A percentile compares a stretch with the other conserved stretches of the same genome.
phyloP scores from a whole-genome alignment of 305 asterid genomes.

The Rubia peregrina region DNA sequence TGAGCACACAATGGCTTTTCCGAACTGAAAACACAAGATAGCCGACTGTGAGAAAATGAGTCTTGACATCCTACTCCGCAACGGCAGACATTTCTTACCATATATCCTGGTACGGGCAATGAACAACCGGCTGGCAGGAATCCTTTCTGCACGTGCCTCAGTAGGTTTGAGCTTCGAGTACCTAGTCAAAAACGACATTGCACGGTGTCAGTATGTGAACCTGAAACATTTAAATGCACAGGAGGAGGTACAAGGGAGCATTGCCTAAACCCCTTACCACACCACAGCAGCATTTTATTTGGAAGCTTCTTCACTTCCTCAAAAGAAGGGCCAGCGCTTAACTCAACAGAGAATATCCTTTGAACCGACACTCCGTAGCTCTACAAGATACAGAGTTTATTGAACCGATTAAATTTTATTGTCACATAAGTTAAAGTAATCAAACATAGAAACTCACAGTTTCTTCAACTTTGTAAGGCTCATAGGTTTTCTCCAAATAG shows the following conservation, averaged over 20 bases:
- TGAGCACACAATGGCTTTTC: conserved; percentile 77
- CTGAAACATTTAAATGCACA: not conserved
- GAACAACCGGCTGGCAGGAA: conserved; percentile 59
- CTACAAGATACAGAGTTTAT: conserved; percentile 24
- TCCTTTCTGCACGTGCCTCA: conserved; percentile 70
- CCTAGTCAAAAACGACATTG: conserved; percentile 23
- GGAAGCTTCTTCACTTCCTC: conserved; percentile 62
- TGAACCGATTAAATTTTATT: not conserved
- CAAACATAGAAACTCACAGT: conserved; percentile 30
- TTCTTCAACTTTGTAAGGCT: conserved; percentile 70
- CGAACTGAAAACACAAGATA: conserved; percentile 41
- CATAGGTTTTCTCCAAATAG: conserved; percentile 74
- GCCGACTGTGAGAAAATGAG: not conserved
- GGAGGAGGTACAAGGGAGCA: not conserved
- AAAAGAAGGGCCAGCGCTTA: conserved; percentile 62
- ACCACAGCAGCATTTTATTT: conserved; percentile 72
- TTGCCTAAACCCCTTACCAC: conserved; percentile 47
- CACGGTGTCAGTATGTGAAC: not conserved
- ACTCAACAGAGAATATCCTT: conserved; percentile 56
- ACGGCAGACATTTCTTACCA: conserved; percentile 33
- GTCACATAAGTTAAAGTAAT: not conserved
- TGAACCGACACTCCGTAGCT: conserved; percentile 60
- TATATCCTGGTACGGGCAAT: conserved; percentile 73
- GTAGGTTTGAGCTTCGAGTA: conserved; percentile 55
- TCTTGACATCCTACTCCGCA: not conserved